Percentiles rank a stretch among this genome's conserved stretches.
phyloP scores from a whole-genome alignment of 129 eudicot species.

The Flaveria bidentis region DNA sequence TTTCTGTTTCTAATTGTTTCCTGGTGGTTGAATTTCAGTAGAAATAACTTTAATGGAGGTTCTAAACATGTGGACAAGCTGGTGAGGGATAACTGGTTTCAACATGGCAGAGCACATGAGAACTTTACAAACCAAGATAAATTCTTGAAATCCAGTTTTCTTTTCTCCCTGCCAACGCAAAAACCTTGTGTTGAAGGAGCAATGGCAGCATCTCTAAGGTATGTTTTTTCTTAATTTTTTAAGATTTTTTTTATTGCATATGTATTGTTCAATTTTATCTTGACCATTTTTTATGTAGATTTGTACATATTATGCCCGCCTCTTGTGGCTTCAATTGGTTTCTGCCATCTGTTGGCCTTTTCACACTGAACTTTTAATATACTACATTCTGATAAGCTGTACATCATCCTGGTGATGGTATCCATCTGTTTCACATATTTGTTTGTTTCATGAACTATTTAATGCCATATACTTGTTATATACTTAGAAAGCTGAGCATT shows the following conservation, averaged over 20 bases:
- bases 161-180: constrained; percentile 67
- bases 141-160: constrained; percentile 62
- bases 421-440: constrained; percentile 22
- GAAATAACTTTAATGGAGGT: constrained; percentile 41
- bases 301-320: constrained; percentile 5
- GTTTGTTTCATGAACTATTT: not conserved
- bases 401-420: constrained; percentile 5
- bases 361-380: not conserved
- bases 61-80: constrained; percentile 36
- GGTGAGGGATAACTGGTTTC: constrained; percentile 64
- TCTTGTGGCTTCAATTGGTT: constrained; percentile 23
- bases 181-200: constrained; percentile 56
- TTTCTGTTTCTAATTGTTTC: constrained; percentile 16
- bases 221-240: constrained; percentile 20
- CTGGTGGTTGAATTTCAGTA: constrained; percentile 43
- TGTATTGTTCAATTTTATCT: not conserved
- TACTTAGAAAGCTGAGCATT: constrained; percentile 2
- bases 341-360: not conserved
- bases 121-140: constrained; percentile 59
- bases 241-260: not conserved
- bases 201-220: constrained; percentile 61
- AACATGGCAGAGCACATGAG: constrained; percentile 64
- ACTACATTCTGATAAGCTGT: constrained; percentile 9
- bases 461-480: not conserved
- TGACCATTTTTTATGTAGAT: constrained; percentile 12